Base-by-base conservation (phyloP, 2,329 filamentous ascomycete species). In the Esteya vermicola region DNA sequence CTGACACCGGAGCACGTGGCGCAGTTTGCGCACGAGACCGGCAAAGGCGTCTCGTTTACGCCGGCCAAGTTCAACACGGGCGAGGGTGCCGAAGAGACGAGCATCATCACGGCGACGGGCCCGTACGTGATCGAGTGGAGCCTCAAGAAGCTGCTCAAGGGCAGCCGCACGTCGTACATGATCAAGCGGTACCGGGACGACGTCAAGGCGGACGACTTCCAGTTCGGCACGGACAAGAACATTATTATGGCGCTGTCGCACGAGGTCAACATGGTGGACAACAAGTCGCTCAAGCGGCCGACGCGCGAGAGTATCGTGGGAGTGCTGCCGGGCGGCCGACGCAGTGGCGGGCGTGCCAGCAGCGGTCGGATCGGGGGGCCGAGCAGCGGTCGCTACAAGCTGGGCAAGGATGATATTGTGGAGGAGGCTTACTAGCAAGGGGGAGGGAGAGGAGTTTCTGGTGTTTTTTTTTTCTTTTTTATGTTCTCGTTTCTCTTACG, bases 171-270 rank as follows among this genome's bases (percentile, higher is more conserved):
- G 44, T 81, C 89, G 0, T 98, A 98, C 64, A 83, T 79, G 50
- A 96, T 98, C 69, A 95, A 96, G 69, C 81, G 91, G 14, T 98
- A 98, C 56, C 72, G 77, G 1, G 91, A 98, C 53, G 82, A 93
- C 47, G 86, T 98, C 55, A 95, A 93, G 68, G 91, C 91, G 4
- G 91, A 98, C 58, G 93, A 98, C 58, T 98, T 98, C 76, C 86
- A 91, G 53, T 98, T 86, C 54, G 89, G 89, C 35, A 88, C 81
- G 6, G 91, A 98, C 60, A 93, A 94, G 73, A 95, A 95, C 53
- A 85, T 98, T 52, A 94, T 98, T 53, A 89, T 98, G 27, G 91
- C 91, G 1, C 65, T 98, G 47, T 88, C 91, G 3, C 94, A 98
- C 55, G 88, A 96, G 58, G 91, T 98, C 50, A 93, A 95, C 60